Evolutionary conservation across 768 basidiomycete genomes (phyloP), one percentile per base, ranked within the genome.

Genomic region (Tricholomella constricta): DNA sequence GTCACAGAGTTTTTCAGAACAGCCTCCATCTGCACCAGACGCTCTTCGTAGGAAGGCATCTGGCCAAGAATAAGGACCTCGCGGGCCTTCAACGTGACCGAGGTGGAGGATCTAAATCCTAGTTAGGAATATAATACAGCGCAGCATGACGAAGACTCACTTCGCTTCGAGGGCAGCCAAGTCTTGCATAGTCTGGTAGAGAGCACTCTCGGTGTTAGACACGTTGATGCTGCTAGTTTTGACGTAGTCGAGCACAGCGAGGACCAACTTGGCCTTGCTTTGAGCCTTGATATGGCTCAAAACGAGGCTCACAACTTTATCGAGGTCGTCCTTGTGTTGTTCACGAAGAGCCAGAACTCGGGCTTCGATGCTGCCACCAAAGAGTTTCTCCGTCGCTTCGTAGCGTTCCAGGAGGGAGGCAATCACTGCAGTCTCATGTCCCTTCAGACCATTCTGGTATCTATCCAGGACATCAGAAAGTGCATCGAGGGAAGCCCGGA

Each of bases 1-100:
- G 86, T 85, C 46, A 97, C 90, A 0, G 97, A 90, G 23, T 87
- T 81, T 71, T 89, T 93, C 43, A 99, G 80, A 48, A 99, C 88
- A 23, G 86, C 78, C 74, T 97, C 95, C 91, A 99, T 96, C 70
- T 99, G 97, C 23, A 84, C 76, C 36, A 87, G 77, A 52, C 97
- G 89, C 69, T 98, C 97, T 64, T 98, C 94, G 66, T 92, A 96
- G 12, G 94, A 96, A 5, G 97, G 97, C 83, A 99, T 89, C 68
- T 96, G 93, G 42, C 91, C 92, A 27, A 93, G 80, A 64, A 99
- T 98, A 42, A 98, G 81, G 6, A 97, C 97, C 75, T 99, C 97
- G 41, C 97, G 90, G 36, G 97, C 97, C 72, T 96, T 98, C 58
- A 99, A 73, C 2, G 95, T 82, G 31, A 98, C 95, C 50, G 87